Conservation (phyloP, 164 flowering plant genomes). For the Umbilicus rupestris region DNA sequence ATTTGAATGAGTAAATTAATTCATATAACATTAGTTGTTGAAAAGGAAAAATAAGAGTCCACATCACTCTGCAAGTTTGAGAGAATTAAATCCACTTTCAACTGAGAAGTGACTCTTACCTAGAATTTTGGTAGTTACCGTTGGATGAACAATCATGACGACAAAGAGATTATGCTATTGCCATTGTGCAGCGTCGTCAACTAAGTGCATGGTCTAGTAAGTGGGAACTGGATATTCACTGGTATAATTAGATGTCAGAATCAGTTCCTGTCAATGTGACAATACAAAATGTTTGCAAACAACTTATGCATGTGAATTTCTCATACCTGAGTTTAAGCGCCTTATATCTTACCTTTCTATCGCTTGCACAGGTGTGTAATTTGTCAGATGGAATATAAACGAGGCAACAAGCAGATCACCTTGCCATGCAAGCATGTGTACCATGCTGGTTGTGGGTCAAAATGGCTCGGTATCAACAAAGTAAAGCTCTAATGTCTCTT, state of each 20-base stretch:
- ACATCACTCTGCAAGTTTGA: neutral
- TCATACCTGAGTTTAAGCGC: neutral
- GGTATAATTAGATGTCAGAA: neutral
- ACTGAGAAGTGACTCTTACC: neutral
- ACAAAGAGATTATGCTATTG: neutral
- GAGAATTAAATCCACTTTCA: conserved; percentile 33
- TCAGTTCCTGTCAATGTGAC: no score
- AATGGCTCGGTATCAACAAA: conserved; percentile 93
- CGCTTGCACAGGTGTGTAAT: conserved; percentile 56
- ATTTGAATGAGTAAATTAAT: neutral
- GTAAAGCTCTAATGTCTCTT: conserved; percentile 22
- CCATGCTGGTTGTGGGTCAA: conserved; percentile 56
- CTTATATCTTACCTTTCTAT: neutral
- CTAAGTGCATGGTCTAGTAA: neutral
- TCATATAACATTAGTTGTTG: no score
- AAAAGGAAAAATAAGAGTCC: neutral
- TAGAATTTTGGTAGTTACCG: neutral
- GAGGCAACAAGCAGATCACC: conserved; percentile 54
- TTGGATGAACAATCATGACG: neutral
- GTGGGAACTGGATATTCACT: neutral
- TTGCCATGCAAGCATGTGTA: conserved; percentile 82
- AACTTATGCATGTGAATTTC: no score
- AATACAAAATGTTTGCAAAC: no score
- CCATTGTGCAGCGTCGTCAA: neutral
- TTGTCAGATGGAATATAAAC: conserved; percentile 85